These are phyloP conservation scores for Didymella sp. DNA, from an alignment of 2,329 filamentous ascomycete species.

Conservation along the genomic window DNA sequence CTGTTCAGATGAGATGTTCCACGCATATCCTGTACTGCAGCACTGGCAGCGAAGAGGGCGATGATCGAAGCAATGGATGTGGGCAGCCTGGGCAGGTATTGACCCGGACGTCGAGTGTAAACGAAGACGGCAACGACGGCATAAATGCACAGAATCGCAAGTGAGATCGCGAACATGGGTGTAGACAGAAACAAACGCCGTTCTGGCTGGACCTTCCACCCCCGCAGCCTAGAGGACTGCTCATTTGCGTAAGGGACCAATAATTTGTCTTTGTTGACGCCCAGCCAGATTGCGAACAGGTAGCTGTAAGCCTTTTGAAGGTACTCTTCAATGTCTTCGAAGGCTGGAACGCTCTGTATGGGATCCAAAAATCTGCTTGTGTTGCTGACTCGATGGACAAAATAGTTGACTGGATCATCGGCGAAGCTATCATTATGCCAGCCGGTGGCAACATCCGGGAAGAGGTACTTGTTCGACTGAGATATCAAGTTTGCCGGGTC, in stretches of 20 bases:
- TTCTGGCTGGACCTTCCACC: background rate
- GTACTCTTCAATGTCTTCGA: constrained; percentile 28
- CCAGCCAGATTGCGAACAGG: constrained; percentile 57
- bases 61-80: constrained; percentile 58
- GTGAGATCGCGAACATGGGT: constrained; percentile 54
- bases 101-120: constrained; percentile 52
- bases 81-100: constrained; percentile 58
- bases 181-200: constrained; percentile 59
- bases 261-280: constrained; percentile 51
- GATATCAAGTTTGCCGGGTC: constrained; percentile 31
- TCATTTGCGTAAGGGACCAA: constrained; percentile 40
- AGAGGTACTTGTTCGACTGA: constrained; percentile 35
- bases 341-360: constrained; percentile 38
- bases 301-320: constrained; percentile 48
- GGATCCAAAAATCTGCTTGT: constrained; percentile 49
- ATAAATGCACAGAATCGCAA: constrained; percentile 54
- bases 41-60: constrained; percentile 57
- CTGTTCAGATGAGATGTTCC: constrained; percentile 23
- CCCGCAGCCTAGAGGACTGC: background rate
- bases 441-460: background rate
- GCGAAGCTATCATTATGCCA: constrained; percentile 60
- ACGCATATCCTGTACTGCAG: constrained; percentile 49
- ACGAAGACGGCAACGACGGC: constrained; percentile 51
- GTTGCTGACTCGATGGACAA: constrained; percentile 48
- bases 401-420: constrained; percentile 57